A percentile compares a stretch with the other conserved stretches of the same genome.
Conservation (phyloP, 2,329 filamentous ascomycete genomes). For the Gnomoniopsis smithogilvyi region DNA sequence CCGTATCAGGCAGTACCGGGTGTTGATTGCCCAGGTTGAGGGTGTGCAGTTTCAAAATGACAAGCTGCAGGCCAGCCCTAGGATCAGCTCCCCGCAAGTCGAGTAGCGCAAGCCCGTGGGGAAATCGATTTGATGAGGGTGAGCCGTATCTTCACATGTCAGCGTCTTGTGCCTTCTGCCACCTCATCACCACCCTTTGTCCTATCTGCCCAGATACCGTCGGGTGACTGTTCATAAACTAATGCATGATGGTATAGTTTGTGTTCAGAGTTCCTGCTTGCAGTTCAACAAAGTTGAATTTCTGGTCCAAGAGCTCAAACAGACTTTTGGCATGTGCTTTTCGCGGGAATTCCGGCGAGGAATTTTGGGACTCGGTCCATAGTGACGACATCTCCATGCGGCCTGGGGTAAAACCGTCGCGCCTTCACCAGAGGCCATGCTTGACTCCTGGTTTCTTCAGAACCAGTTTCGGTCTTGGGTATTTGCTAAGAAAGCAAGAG, state of each 20-base stretch:
- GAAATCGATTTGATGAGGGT: background rate
- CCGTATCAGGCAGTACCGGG: slow-evolving; percentile 7
- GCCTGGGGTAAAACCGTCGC: too few species aligned
- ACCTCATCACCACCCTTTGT: background rate
- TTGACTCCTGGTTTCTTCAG: background rate
- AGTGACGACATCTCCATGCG: background rate
- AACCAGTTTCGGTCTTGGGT: too few species aligned
- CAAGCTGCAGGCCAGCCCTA: slow-evolving; percentile 11
- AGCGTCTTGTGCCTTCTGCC: background rate
- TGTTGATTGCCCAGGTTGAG: background rate
- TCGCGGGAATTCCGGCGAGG: background rate
- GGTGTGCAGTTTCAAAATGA: slow-evolving; percentile 8
- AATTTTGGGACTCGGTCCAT: background rate
- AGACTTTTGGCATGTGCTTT: slow-evolving; percentile 11
- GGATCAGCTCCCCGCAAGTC: slow-evolving; percentile 14
- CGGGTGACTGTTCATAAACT: too few species aligned
- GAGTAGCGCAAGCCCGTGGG: slow-evolving; percentile 13
- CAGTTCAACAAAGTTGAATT: background rate
- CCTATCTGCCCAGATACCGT: background rate
- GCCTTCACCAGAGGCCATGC: background rate
- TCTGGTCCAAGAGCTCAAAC: background rate
- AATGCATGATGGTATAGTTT: background rate
- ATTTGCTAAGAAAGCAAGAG: too few species aligned
- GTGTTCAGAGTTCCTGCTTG: background rate
- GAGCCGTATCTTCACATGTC: slow-evolving; percentile 1